Percentiles rank a stretch among this genome's conserved stretches.
phyloP scores from a whole-genome alignment of 176 grass and related monocot species.

The Triticum timopheevii region DNA sequence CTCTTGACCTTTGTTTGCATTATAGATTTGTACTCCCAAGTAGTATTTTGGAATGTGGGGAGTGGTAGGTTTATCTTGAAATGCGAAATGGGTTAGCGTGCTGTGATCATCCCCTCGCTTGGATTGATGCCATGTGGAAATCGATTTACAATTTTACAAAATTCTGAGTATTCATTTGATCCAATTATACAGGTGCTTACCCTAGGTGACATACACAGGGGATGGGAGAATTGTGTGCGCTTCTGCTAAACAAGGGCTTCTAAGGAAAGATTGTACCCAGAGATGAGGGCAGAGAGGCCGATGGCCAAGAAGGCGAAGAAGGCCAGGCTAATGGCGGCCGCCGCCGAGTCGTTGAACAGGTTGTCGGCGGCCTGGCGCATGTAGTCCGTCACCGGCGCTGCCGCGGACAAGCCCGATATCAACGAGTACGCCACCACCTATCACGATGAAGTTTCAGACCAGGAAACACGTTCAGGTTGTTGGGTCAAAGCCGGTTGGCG shows the following conservation, averaged over 20 bases:
- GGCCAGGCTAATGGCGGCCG: slow-evolving; percentile 65
- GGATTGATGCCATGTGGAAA: not conserved
- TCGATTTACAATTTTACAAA: too few species aligned
- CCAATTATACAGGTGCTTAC: too few species aligned
- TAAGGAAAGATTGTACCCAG: slow-evolving; percentile 60
- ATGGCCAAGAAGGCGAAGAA: slow-evolving; percentile 68
- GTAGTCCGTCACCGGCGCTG: slow-evolving; percentile 70
- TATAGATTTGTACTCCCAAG: not conserved
- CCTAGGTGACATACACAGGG: too few species aligned
- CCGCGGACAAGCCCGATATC: slow-evolving; percentile 52
- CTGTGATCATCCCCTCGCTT: not conserved
- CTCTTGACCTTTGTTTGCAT: slow-evolving; percentile 7
- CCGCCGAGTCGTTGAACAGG: slow-evolving; percentile 57
- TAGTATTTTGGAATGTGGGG: too few species aligned
- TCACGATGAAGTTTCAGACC: not conserved
- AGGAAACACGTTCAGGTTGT: not conserved
- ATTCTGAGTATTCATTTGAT: too few species aligned
- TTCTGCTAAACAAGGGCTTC: slow-evolving; percentile 46
- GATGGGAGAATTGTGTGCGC: not conserved
- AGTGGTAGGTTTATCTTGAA: not conserved
- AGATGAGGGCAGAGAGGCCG: slow-evolving; percentile 52
- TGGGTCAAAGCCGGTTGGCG: not conserved
- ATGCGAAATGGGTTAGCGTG: not conserved
- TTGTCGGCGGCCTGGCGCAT: slow-evolving; percentile 49
- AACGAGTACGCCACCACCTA: slow-evolving; percentile 54